Evolutionary conservation across 163 green algal species (phyloP).

Genomic region (Scenedesmus sp.): DNA sequence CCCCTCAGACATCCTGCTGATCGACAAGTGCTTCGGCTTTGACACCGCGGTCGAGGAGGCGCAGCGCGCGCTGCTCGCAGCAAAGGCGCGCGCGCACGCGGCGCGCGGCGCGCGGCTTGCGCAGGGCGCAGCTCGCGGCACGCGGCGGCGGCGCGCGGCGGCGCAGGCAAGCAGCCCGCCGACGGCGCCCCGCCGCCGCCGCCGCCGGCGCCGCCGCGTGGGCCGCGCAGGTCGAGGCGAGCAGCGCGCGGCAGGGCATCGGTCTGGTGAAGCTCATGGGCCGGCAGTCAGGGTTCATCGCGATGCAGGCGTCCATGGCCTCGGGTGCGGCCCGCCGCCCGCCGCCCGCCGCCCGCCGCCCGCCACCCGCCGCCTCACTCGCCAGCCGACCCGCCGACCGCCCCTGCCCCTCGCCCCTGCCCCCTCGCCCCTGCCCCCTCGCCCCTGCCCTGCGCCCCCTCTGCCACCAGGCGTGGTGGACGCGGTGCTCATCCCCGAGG

Average conservation of each 20-base stretch:
- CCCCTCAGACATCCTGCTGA: conserved; percentile 80
- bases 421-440: conserved; percentile 7
- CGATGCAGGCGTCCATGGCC: conserved; percentile 83
- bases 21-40: conserved; percentile 93
- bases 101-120: no score
- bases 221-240: conserved; percentile 90
- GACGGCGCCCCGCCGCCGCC: no score
- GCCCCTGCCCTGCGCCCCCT: no score
- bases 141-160: no score
- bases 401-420: neutral
- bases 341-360: no score
- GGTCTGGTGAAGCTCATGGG: conserved; percentile 98
- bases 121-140: no score
- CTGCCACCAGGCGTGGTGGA: conserved; percentile 89
- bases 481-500: conserved; percentile 94
- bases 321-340: conserved; percentile 54
- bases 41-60: conserved; percentile 90
- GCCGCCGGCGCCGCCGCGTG: no score
- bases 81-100: conserved; percentile 61
- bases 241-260: conserved; percentile 79
- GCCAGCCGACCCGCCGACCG: neutral
- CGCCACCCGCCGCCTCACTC: neutral
- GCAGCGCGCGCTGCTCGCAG: conserved; percentile 70
- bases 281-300: conserved; percentile 77
- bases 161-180: no score